phyloP scores from a whole-genome alignment of 805 yeast species.

The Tetrapisispora phaffii region DNA sequence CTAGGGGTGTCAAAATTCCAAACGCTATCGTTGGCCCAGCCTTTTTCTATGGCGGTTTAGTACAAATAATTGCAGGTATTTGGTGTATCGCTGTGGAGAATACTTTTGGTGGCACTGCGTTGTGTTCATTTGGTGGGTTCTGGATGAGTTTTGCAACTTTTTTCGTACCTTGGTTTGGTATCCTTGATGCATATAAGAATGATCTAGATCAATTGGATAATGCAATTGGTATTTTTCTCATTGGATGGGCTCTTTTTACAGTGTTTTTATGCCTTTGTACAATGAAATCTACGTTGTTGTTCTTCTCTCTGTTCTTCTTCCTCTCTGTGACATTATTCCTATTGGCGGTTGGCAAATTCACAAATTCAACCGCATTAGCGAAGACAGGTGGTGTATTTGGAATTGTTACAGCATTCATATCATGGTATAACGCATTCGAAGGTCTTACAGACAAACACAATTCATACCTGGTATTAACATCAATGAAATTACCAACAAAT shows the following conservation, averaged over 20 bases:
- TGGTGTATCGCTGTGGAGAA: constrained; percentile 58
- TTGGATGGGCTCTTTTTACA: constrained; percentile 62
- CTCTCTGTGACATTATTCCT: constrained; percentile 47
- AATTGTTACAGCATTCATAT: constrained; percentile 47
- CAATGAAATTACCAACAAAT: constrained; percentile 26
- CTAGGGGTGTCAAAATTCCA: constrained; percentile 42
- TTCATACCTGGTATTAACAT: constrained; percentile 32
- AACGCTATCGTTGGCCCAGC: constrained; percentile 50
- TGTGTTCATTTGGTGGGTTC: constrained; percentile 56
- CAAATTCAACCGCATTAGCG: constrained; percentile 32
- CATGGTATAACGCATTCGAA: constrained; percentile 65
- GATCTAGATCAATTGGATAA: constrained; percentile 30
- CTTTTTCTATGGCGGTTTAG: constrained; percentile 52
- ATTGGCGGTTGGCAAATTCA: constrained; percentile 42
- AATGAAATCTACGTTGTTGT: constrained; percentile 54
- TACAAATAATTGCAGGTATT: constrained; percentile 53
- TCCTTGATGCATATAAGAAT: constrained; percentile 41
- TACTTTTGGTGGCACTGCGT: constrained; percentile 59
- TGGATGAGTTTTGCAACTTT: constrained; percentile 61
- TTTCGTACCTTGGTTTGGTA: constrained; percentile 49
- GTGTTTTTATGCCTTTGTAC: constrained; percentile 44
- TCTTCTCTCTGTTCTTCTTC: constrained; percentile 45
- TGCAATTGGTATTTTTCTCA: constrained; percentile 51
- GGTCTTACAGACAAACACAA: constrained; percentile 59
- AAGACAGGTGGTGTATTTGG: constrained; percentile 59